Conservation (phyloP, 345 rosid species). For the Eutrema heterophyllum region DNA sequence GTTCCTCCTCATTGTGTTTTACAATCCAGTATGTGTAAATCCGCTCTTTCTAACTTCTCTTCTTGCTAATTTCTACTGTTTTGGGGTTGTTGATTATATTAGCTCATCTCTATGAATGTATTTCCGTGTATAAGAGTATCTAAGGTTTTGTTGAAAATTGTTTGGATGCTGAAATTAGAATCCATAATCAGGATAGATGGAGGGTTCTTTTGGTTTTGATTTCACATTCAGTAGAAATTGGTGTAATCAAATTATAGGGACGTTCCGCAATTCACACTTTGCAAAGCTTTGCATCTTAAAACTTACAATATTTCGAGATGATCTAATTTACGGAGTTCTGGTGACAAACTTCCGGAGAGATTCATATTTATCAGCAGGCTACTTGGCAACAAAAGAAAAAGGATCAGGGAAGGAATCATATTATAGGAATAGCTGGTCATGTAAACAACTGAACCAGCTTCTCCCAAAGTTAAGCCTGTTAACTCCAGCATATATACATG, state of each 20-base stretch:
- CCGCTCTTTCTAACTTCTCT: too few species aligned
- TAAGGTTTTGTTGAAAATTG: too few species aligned
- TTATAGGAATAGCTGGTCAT: not conserved
- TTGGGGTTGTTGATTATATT: too few species aligned
- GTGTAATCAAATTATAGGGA: not conserved
- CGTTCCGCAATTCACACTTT: not conserved
- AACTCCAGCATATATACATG: conserved; percentile 3
- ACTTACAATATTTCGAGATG: conserved; percentile 68
- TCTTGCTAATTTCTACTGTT: too few species aligned
- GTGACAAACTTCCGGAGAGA: conserved; percentile 75
- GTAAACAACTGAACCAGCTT: not conserved
- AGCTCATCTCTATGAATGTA: too few species aligned
- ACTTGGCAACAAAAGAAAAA: conserved; percentile 32
- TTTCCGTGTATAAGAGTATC: too few species aligned
- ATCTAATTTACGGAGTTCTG: conserved; percentile 62
- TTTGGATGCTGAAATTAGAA: too few species aligned
- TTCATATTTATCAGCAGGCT: conserved; percentile 72
- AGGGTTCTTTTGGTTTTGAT: too few species aligned
- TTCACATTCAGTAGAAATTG: conserved; percentile 17
- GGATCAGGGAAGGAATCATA: not conserved
- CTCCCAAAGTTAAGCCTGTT: not conserved
- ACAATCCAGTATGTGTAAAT: too few species aligned
- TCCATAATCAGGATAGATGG: too few species aligned
- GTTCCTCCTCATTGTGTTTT: too few species aligned
- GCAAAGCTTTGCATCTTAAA: conserved; percentile 35